Percentiles rank a stretch among this genome's conserved stretches.
Conservation (phyloP, 2,329 filamentous ascomycete genomes). For the Stachybotrys elegans region DNA sequence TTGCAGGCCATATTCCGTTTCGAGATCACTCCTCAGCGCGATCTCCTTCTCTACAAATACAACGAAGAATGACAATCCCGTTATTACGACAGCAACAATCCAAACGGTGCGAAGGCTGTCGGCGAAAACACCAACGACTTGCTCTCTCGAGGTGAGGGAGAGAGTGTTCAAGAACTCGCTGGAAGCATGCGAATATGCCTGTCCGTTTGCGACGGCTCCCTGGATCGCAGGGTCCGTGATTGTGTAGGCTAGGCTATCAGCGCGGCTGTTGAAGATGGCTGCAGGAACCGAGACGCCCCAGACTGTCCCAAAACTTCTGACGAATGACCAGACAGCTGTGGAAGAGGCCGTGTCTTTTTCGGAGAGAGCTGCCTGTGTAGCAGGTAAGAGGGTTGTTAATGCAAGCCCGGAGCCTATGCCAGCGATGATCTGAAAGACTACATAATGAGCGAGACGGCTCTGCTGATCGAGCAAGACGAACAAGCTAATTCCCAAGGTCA, state of each 20-base stretch:
- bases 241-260: background rate
- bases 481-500: background rate
- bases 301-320: background rate
- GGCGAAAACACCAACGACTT: background rate
- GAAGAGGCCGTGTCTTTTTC: background rate
- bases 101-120: background rate
- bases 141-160: background rate
- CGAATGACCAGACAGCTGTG: background rate
- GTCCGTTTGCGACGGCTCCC: background rate
- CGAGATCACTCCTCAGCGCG: background rate
- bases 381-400: background rate
- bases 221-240: background rate
- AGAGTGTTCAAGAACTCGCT: background rate
- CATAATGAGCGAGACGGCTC: background rate
- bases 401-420: background rate
- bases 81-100: background rate
- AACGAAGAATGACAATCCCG: background rate
- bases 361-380: background rate
- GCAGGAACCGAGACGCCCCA: slow-evolving; percentile 4
- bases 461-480: background rate
- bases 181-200: background rate
- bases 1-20: slow-evolving; percentile 4
- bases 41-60: background rate
- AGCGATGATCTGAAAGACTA: background rate
- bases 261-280: slow-evolving; percentile 2